Evolutionary conservation across 192 early-diverging fungal species (phyloP).

Genomic region (Rhizophagus sp.): DNA sequence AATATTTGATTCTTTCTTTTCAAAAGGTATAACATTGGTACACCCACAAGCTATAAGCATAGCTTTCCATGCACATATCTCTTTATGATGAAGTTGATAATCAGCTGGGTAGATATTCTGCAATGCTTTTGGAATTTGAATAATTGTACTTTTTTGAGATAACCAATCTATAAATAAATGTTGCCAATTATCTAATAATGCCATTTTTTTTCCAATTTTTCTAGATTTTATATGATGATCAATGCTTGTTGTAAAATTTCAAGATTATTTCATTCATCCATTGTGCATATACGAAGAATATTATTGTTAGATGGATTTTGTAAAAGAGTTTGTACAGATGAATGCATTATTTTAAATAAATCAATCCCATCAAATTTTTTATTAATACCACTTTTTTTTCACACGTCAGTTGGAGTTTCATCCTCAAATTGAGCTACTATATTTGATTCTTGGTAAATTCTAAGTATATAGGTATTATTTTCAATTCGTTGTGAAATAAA

Average conservation of each 20-base stretch:
- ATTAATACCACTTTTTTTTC: neutral
- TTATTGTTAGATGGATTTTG: neutral
- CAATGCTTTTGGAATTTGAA: neutral
- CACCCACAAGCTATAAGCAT: neutral
- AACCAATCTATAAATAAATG: conserved; percentile 4
- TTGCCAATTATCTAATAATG: neutral
- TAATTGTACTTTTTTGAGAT: neutral
- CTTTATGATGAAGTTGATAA: conserved; percentile 6
- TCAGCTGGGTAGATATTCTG: neutral
- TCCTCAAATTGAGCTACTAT: neutral
- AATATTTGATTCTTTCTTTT: neutral
- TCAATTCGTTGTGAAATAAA: neutral
- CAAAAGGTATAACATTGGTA: conserved; percentile 3
- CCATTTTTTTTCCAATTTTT: neutral
- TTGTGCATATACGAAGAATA: neutral
- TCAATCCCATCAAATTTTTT: neutral
- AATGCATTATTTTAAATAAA: neutral
- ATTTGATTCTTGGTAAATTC: neutral
- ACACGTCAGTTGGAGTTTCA: neutral
- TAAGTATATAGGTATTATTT: neutral
- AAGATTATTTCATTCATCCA: no score
- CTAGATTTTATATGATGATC: neutral
- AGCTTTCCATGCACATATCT: conserved; percentile 4
- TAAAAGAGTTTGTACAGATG: neutral
- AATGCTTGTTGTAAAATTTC: neutral